Base-by-base conservation (phyloP, 805 yeast species). In the Saccharomycodes ludwigii region DNA sequence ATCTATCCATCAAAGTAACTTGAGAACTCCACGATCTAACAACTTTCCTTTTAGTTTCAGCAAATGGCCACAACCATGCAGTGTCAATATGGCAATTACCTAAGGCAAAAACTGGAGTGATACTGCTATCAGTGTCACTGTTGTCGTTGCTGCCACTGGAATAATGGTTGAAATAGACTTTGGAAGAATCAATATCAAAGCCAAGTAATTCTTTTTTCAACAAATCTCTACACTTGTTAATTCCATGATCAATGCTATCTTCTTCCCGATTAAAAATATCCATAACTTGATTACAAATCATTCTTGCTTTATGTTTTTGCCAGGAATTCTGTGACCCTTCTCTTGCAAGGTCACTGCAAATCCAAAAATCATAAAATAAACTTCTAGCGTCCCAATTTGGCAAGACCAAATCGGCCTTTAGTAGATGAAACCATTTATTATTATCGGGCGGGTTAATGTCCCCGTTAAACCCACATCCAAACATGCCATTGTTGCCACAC, bases 41-140 rank as follows among this genome's bases (percentile, higher is more conserved):
- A 34, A 88, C 73, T 50, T 88, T 88, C 32, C 97, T 71, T 44
- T 81, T 77, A 2, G 97, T 84, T 52, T 91, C 96, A 3, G 94
- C 96, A 63, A 79, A 88, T n/a, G 96, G 97, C 98, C 98, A 88
- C 36, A 85, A 65, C 98, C 98, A 88, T 11, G 97, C 97, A 12
- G 97, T 88, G 49, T 88, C 98, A 44, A 86, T 86, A 54, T 86
- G 97, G 53, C 97, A 91, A 52, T 91, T 82, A 26, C 98, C 98
- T 41, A 91, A 68, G 6, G 82, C 94, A 54, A 63, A 78, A 8
- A 86, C 95, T 35, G 77, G 75, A 36, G 70, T 37, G n/a, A n/a
- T n/a, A n/a, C n/a, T n/a, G n/a, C n/a, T n/a, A n/a, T n/a, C n/a
- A n/a, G n/a, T n/a, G n/a, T n/a, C n/a, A n/a, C n/a, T n/a, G n/a